phyloP scores from a whole-genome alignment of 768 basidiomycete species.

The Trametes cingulata region DNA sequence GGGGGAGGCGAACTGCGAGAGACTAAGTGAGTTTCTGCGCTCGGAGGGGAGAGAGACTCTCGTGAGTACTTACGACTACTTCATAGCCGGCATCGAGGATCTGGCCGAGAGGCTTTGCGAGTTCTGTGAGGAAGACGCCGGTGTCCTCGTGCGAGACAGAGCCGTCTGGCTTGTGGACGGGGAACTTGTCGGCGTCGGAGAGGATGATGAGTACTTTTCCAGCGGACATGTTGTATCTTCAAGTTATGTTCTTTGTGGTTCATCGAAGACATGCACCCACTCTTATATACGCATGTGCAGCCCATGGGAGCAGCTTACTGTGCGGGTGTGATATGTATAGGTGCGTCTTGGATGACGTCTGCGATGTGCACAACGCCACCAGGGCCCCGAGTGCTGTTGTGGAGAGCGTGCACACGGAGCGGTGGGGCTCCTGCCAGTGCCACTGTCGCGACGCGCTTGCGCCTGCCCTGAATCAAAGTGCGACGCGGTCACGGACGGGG shows the following conservation, averaged over 20 bases:
- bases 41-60: not conserved
- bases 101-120: slow-evolving; percentile 27
- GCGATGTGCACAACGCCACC: not conserved
- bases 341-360: not conserved
- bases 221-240: slow-evolving; percentile 10
- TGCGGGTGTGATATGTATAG: no score
- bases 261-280: no score
- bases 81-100: slow-evolving; percentile 30
- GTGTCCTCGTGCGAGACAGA: slow-evolving; percentile 20
- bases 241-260: no score
- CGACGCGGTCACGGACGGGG: slow-evolving; percentile 15
- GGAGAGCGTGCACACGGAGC: slow-evolving; percentile 1
- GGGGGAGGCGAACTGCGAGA: slow-evolving; percentile 28
- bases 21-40: not conserved
- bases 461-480: slow-evolving; percentile 19
- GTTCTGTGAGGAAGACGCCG: slow-evolving; percentile 29
- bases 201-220: slow-evolving; percentile 29
- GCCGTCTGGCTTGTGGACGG: slow-evolving; percentile 24
- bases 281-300: not conserved
- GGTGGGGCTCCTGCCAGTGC: no score
- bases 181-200: slow-evolving; percentile 26
- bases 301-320: no score
- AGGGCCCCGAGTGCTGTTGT: not conserved
- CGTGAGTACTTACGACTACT: slow-evolving; percentile 21
- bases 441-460: slow-evolving; percentile 3